Evolutionary conservation across 139 green algal genomes (phyloP).

Genomic region (Desmodesmus armatus): DNA sequence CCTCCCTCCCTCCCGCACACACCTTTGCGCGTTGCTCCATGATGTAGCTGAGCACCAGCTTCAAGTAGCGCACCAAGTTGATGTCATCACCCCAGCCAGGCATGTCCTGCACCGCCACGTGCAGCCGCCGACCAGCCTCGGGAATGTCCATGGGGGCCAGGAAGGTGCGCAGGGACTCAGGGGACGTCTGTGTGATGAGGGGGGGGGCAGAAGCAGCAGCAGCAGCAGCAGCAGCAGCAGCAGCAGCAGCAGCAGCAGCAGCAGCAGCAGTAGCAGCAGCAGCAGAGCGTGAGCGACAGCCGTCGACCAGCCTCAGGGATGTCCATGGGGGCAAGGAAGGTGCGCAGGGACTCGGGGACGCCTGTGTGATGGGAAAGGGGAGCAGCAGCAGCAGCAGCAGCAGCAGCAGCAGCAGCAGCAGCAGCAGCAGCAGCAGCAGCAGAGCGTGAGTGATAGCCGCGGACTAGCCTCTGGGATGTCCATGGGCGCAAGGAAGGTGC

Average conservation of each 20-base stretch:
- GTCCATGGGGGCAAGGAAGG: too few species aligned
- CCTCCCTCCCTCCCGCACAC: too few species aligned
- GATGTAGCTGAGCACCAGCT: conserved; percentile 18
- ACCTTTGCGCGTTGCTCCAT: conserved; percentile 11
- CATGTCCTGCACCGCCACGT: conserved; percentile 44
- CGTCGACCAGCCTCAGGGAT: too few species aligned
- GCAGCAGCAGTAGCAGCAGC: not conserved
- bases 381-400: too few species aligned
- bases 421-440: not conserved
- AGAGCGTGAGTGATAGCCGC: too few species aligned
- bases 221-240: conserved; percentile 13
- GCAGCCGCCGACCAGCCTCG: conserved; percentile 28
- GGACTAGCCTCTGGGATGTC: too few species aligned
- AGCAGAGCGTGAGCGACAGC: too few species aligned
- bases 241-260: not conserved
- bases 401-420: not conserved
- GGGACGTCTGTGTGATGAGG: conserved; percentile 7
- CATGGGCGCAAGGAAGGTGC: too few species aligned
- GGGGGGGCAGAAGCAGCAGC: not conserved
- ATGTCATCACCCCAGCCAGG: conserved; percentile 50
- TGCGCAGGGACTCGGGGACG: conserved; percentile 27
- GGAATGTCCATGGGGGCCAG: conserved; percentile 44
- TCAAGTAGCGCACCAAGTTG: conserved; percentile 34
- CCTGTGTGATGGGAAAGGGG: too few species aligned
- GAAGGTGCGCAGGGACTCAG: conserved; percentile 38